These are phyloP conservation scores for Neurospora sp. DNA, from an alignment of 495 filamentous ascomycete genomes.

Conservation along the genomic window DNA sequence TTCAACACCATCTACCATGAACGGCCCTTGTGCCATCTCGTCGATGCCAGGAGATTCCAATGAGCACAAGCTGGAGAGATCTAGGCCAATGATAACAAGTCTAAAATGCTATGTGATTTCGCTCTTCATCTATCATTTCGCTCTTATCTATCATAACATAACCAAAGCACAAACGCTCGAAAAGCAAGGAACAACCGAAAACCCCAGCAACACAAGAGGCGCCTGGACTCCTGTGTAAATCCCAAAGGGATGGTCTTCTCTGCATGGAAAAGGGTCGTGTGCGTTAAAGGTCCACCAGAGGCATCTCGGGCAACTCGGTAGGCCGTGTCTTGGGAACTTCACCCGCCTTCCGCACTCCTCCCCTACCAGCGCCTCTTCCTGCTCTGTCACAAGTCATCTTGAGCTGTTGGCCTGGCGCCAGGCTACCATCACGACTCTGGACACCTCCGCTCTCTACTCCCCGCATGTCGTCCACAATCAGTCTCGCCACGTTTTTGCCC, in stretches of 20 bases:
- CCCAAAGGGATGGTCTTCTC: not conserved
- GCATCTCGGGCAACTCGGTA: not conserved
- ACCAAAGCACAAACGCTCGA: not conserved
- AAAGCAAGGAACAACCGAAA: not conserved
- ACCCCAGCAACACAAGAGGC: not conserved
- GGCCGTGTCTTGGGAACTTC: conserved; percentile 5
- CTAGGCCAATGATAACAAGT: not conserved
- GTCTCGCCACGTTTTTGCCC: conserved; percentile 84
- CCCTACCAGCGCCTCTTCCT: not conserved
- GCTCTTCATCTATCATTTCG: not conserved
- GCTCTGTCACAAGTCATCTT: conserved; percentile 7
- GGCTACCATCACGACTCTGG: not conserved
- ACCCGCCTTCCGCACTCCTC: not conserved
- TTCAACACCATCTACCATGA: not conserved
- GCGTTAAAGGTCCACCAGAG: not conserved
- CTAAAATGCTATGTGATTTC: not conserved
- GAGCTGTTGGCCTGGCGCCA: not conserved
- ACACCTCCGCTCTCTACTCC: conserved; percentile 2
- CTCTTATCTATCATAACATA: not conserved
- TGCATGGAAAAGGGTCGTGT: not conserved
- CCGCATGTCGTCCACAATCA: conserved; percentile 54
- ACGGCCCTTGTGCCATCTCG: not conserved
- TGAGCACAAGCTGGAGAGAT: not conserved
- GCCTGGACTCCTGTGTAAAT: not conserved
- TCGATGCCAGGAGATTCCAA: not conserved